These are phyloP conservation scores for Auriscalpium orientale DNA, from an alignment of 768 basidiomycete genomes.

Conservation along the genomic window DNA sequence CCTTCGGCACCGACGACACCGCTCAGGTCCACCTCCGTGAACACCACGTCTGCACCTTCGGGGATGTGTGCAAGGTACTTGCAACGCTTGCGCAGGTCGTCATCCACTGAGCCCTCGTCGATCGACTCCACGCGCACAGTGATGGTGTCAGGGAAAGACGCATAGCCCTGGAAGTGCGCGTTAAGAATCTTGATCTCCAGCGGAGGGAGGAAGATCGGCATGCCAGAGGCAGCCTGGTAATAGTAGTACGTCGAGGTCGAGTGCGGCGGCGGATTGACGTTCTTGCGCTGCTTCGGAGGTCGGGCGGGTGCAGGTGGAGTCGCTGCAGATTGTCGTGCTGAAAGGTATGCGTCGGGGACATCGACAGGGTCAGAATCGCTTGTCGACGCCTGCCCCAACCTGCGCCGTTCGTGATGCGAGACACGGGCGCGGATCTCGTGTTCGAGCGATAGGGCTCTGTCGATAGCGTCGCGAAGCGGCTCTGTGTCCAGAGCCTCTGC, in stretches of 20 bases:
- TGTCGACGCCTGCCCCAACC: conserved; percentile 17
- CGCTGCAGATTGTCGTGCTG: conserved; percentile 26
- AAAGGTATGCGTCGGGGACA: conserved; percentile 54
- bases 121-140: conserved; percentile 72
- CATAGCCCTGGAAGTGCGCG: conserved; percentile 73
- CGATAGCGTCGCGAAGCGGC: conserved; percentile 53
- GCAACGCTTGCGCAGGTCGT: conserved; percentile 89
- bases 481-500: conserved; percentile 69
- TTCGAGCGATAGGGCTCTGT: conserved; percentile 51
- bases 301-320: conserved; percentile 28
- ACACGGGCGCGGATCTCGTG: conserved; percentile 43
- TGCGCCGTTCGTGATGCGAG: conserved; percentile 19
- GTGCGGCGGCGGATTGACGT: conserved; percentile 80
- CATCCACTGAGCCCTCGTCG: conserved; percentile 77
- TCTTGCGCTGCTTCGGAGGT: conserved; percentile 55
- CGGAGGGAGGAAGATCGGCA: conserved; percentile 89
- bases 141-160: conserved; percentile 79
- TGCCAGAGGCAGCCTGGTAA: conserved; percentile 90
- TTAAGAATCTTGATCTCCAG: conserved; percentile 91
- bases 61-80: conserved; percentile 93
- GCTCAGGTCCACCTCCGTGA: conserved; percentile 81
- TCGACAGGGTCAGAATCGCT: conserved; percentile 24
- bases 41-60: conserved; percentile 87
- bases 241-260: conserved; percentile 90
- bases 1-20: conserved; percentile 70